These are phyloP conservation scores for Penicillium riverlandense DNA, from an alignment of 495 filamentous ascomycete species.

Conservation along the genomic window DNA sequence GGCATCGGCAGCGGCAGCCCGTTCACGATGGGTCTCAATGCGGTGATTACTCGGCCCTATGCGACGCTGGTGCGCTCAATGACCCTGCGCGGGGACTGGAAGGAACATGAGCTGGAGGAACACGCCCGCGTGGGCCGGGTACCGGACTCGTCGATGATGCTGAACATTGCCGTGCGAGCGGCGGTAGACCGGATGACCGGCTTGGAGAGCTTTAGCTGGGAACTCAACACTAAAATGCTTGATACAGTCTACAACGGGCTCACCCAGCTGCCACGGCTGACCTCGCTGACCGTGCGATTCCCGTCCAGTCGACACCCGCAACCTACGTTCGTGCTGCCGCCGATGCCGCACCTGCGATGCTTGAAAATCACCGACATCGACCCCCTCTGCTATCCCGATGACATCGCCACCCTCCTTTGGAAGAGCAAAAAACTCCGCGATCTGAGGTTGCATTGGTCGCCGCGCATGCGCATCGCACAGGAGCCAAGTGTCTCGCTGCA, in stretches of 20 bases:
- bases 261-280: conserved; percentile 40
- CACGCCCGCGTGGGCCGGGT: conserved; percentile 49
- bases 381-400: conserved; percentile 58
- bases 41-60: conserved; percentile 48
- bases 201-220: conserved; percentile 53
- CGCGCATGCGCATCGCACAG: conserved; percentile 52
- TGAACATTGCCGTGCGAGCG: conserved; percentile 52
- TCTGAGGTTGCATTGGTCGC: conserved; percentile 52
- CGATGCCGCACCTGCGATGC: conserved; percentile 46
- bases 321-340: conserved; percentile 50
- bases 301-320: conserved; percentile 49
- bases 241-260: conserved; percentile 52
- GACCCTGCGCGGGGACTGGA: conserved; percentile 50
- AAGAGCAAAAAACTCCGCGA: conserved; percentile 46
- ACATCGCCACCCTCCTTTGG: conserved; percentile 49
- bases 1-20: conserved; percentile 55
- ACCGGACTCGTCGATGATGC: conserved; percentile 57
- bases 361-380: conserved; percentile 54
- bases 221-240: conserved; percentile 56
- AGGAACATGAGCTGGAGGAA: conserved; percentile 50
- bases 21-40: conserved; percentile 57
- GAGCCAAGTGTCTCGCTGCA: conserved; percentile 49
- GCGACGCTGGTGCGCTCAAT: conserved; percentile 46
- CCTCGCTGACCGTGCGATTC: conserved; percentile 48
- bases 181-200: conserved; percentile 52